Base-by-base conservation (phyloP, 2,329 filamentous ascomycete genomes). In the Talaromyces sp. region DNA sequence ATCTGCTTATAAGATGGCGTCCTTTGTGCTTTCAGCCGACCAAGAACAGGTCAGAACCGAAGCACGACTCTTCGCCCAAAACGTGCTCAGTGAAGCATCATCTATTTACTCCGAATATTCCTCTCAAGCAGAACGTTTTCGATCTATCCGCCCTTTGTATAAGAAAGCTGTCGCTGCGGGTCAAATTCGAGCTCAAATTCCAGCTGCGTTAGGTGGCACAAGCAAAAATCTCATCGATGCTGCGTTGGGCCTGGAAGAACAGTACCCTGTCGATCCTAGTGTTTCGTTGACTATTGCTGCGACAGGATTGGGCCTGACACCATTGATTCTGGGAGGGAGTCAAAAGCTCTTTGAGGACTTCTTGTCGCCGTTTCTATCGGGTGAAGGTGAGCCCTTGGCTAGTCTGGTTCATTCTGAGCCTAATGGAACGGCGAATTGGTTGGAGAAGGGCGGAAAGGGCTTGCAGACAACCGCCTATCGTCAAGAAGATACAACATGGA, bases 321-420 rank as follows among this genome's bases (percentile, higher is more conserved):
- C 83, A 1, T 68, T 86, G 37, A 77, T 81, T 58, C 67, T 84
- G 37, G 76, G 72, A 1, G 78, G 75, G n/a, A 78, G 72, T 21
- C 68, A 73, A 2, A 75, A 77, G 63, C 50, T 54, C 1, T 68
- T 74, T 60, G 71, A 76, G 9, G 75, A 77, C 62, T 81, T 83
- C 50, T 67, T 84, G n/a, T 71, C 71, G 55, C 81, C 81, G 2
- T 85, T 84, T 61, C 69, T 84, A 23, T 71, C 64, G 23, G 71
- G 72, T 0, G 70, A 79, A 23, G 82, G 80, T 0, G 73, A 79
- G 8, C 81, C 81, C 0, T 65, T 85, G 54, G 83, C 83, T 0
- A 80, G 78, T 63, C 72, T 85, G 12, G 80, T 82, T 2, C 80
- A 81, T 67, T 82, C 80, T 31, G 83, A 85, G 68, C 82, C 83